phyloP scores from a whole-genome alignment of 352 stramenopile species.

The Pythium aquatile region DNA sequence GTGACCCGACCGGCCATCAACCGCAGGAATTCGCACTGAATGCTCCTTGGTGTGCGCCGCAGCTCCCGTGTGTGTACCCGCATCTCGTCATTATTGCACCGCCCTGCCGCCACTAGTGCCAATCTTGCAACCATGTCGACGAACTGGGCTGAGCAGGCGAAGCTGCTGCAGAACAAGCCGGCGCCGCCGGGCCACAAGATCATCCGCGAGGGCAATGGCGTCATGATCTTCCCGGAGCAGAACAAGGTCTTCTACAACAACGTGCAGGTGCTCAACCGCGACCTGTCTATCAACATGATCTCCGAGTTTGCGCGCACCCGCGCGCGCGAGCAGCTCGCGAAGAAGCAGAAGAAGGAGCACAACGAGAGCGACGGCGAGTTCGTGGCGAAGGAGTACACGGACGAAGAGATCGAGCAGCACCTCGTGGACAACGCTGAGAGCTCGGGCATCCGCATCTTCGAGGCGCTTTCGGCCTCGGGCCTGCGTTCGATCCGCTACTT shows the following conservation, averaged over 20 bases:
- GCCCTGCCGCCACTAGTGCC: constrained; percentile 19
- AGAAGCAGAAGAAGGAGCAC: constrained; percentile 72
- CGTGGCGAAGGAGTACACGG: constrained; percentile 46
- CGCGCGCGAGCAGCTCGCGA: constrained; percentile 64
- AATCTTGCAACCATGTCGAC: constrained; percentile 35
- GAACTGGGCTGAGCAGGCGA: constrained; percentile 50
- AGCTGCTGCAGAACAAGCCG: constrained; percentile 60
- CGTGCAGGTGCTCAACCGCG: constrained; percentile 97
- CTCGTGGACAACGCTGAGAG: constrained; percentile 55
- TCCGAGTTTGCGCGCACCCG: constrained; percentile 94
- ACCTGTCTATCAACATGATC: constrained; percentile 98
- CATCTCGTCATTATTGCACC: not conserved
- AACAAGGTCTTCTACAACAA: constrained; percentile 94
- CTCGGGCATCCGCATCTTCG: constrained; percentile 96
- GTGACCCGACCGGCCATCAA: not conserved
- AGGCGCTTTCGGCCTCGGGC: constrained; percentile 97
- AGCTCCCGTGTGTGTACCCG: constrained; percentile 1
- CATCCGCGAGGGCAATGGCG: constrained; percentile 87
- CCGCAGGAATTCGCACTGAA: constrained; percentile 3
- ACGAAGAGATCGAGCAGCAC: constrained; percentile 77
- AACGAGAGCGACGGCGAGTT: constrained; percentile 42
- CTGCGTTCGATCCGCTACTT: constrained; percentile 99
- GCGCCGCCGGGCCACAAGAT: constrained; percentile 76
- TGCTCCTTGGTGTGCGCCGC: constrained; percentile 21
- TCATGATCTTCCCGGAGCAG: constrained; percentile 89